Conservation (phyloP, 805 yeast species). For the Nakazawaea ernobii region DNA sequence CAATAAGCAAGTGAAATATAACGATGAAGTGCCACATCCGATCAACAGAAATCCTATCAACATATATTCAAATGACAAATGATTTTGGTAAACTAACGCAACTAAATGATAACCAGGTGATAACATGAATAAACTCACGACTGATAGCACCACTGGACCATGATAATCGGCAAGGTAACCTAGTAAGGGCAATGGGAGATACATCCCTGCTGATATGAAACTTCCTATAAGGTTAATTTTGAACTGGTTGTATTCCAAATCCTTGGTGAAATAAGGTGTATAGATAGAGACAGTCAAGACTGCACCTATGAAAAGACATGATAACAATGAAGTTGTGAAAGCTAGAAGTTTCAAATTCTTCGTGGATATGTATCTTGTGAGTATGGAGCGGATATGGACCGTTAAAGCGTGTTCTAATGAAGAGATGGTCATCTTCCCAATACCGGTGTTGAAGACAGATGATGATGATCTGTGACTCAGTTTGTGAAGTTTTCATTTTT, state of each 20-base stretch:
- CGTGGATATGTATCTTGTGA: constrained; percentile 37
- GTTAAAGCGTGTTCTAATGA: constrained; percentile 36
- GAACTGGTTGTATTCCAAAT: constrained; percentile 59
- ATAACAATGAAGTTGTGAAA: constrained; percentile 48
- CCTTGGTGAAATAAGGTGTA: constrained; percentile 57
- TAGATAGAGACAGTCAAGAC: constrained; percentile 78
- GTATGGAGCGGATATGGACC: constrained; percentile 34
- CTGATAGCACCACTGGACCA: constrained; percentile 70
- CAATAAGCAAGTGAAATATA: constrained; percentile 63
- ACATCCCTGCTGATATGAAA: constrained; percentile 73
- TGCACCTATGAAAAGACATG: constrained; percentile 78
- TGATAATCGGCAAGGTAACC: constrained; percentile 83
- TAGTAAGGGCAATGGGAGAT: constrained; percentile 72
- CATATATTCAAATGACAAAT: constrained; percentile 27
- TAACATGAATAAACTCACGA: constrained; percentile 54
- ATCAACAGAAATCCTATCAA: constrained; percentile 50
- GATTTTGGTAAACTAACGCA: constrained; percentile 26
- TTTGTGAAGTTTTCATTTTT: neutral
- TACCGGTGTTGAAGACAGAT: too few species aligned
- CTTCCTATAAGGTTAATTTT: constrained; percentile 68
- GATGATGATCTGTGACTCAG: too few species aligned
- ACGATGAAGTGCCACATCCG: constrained; percentile 68
- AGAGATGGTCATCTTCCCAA: constrained; percentile 20
- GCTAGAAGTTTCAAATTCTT: constrained; percentile 41
- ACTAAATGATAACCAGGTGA: constrained; percentile 63